phyloP scores from a whole-genome alignment of 345 rosid species.

The Rhodamnia argentea region DNA sequence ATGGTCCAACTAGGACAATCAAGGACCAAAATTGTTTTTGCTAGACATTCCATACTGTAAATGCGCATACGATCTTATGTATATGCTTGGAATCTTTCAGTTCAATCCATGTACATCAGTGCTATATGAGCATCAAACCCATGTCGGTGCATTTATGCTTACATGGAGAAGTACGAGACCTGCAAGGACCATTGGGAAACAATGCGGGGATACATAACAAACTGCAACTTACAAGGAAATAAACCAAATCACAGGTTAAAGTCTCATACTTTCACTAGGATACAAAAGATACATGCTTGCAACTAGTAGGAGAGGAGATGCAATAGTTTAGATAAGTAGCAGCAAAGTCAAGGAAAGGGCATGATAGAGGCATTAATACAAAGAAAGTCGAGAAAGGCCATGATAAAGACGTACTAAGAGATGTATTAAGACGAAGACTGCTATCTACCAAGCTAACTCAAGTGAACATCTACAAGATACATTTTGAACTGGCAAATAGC shows the following conservation, averaged over 20 bases:
- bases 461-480: not conserved
- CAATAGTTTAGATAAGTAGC: not conserved
- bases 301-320: not conserved
- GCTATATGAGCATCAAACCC: not conserved
- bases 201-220: not conserved
- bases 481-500: not conserved
- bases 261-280: not conserved
- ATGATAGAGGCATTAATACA: not conserved
- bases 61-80: not conserved
- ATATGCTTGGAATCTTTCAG: not conserved
- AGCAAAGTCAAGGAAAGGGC: not conserved
- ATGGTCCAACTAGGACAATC: not conserved
- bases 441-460: not conserved
- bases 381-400: not conserved
- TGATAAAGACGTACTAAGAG: no score
- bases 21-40: not conserved
- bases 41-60: not conserved
- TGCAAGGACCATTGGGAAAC: not conserved
- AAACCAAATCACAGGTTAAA: not conserved
- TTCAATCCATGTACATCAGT: not conserved
- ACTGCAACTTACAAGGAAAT: not conserved
- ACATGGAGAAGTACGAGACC: not conserved
- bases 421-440: not conserved
- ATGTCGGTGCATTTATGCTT: not conserved
- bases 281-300: not conserved